Evolutionary conservation across 2,329 filamentous ascomycete genomes (phyloP).

Genomic region (Rutstroemia sp.): DNA sequence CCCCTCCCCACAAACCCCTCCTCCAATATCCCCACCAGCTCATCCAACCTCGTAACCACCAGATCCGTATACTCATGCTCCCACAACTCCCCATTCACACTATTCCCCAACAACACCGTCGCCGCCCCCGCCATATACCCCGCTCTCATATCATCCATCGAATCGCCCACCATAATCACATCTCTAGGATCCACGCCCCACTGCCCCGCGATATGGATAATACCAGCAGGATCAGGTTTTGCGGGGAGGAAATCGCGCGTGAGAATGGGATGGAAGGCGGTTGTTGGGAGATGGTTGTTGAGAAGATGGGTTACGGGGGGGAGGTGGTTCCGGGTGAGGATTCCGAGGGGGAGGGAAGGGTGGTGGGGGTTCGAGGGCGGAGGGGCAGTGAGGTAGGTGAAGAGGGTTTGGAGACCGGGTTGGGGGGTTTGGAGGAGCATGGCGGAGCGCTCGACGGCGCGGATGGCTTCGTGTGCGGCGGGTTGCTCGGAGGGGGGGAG

Average conservation of each 20-base stretch:
- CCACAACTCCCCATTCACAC: conserved; percentile 65
- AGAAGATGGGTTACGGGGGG: conserved; percentile 69
- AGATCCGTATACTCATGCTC: conserved; percentile 72
- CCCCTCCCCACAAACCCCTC: conserved; percentile 56
- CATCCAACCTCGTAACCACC: conserved; percentile 63
- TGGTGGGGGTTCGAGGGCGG: conserved; percentile 17
- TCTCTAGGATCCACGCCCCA: conserved; percentile 47
- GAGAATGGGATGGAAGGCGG: conserved; percentile 69
- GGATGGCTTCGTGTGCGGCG: conserved; percentile 64
- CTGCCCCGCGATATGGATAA: conserved; percentile 71
- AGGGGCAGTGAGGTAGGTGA: conserved; percentile 68
- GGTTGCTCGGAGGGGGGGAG: conserved; percentile 57
- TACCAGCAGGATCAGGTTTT: conserved; percentile 83
- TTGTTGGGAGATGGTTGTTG: conserved; percentile 60
- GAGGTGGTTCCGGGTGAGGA: conserved; percentile 94
- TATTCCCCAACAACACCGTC: conserved; percentile 81
- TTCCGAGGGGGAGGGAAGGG: conserved; percentile 60
- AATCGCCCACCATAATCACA: conserved; percentile 51
- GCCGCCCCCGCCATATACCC: conserved; percentile 77
- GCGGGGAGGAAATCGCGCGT: conserved; percentile 76
- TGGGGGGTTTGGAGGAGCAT: conserved; percentile 79
- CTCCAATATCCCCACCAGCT: conserved; percentile 69
- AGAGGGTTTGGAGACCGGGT: conserved; percentile 68
- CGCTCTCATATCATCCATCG: conserved; percentile 87
- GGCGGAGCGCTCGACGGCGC: conserved; percentile 69